Base-by-base conservation (phyloP, 345 rosid genomes). In the Bruguiera sexangula region DNA sequence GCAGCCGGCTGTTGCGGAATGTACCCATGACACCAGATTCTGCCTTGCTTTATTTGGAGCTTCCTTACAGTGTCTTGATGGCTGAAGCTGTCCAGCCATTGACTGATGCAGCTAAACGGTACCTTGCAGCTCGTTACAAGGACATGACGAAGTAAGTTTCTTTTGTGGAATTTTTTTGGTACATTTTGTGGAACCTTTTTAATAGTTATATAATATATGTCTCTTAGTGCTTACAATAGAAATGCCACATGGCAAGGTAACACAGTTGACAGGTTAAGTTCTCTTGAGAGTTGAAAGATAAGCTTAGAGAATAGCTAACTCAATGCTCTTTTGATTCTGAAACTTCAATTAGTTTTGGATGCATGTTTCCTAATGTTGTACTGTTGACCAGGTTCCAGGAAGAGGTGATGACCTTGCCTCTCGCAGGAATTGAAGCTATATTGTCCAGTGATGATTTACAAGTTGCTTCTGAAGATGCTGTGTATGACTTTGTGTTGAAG, bases 71-170 rank as follows among this genome's bases (percentile, higher is more conserved):
- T 73, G 97, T 96, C 54, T 82, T 92, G 73, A 92, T 90, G 99
- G 99, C 82, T 61, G 99, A 96, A 67, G 99, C 98, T n/a, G 99
- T 96, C 72, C 95, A 90, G 71, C 99, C 98, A 57, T 79, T 96
- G 67, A 92, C 99, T 10, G 99, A 92, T 82, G 91, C 97, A 55
- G 99, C 98, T 8, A 96, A 86, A 75, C 93, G 89, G 75, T 96
- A 81, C 82, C 97, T 96, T 55, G 99, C 96, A 36, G 73, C 73
- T 5, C 98, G 97, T 6, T 96, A 87, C 78, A 96, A 89, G 82
- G 99, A 96, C 81, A 88, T 96, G 63, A 80, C 83, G 78, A 96
- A 90, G 99, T 96, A 77, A 81, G 89, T 22, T 65, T 43, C 69
- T 19, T 15, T 5, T 56, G 16, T 13, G 50, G 39, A 20, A 39